Evolutionary conservation across 2,329 filamentous ascomycete species (phyloP).

Genomic region (Colletotrichum liriopes): DNA sequence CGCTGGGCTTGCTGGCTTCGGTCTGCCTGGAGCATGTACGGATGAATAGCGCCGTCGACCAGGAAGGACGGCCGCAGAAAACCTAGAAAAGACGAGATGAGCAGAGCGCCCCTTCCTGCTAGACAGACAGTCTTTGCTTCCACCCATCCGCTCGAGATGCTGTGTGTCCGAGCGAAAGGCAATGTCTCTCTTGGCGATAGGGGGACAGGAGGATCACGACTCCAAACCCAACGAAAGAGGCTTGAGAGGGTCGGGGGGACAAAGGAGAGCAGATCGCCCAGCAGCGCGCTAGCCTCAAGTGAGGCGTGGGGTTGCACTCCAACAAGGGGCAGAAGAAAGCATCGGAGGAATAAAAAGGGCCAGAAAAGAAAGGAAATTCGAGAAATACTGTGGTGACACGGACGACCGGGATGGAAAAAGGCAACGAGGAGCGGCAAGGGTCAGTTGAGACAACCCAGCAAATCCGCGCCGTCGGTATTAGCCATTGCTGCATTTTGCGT

Average conservation of each 20-base stretch:
- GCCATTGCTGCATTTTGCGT: neutral
- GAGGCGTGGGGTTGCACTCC: slow-evolving; percentile 20
- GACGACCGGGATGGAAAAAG: slow-evolving; percentile 27
- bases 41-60: slow-evolving; percentile 18
- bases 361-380: slow-evolving; percentile 13
- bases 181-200: slow-evolving; percentile 28
- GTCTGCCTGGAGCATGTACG: neutral
- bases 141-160: neutral
- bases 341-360: slow-evolving; percentile 32
- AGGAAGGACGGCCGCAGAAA: slow-evolving; percentile 24
- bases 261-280: slow-evolving; percentile 20
- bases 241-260: neutral
- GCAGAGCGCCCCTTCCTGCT: slow-evolving; percentile 24
- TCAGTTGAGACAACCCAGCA: slow-evolving; percentile 40
- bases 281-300: slow-evolving; percentile 14
- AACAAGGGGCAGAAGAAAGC: slow-evolving; percentile 27
- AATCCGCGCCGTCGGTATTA: slow-evolving; percentile 37
- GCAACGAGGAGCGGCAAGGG: slow-evolving; percentile 33
- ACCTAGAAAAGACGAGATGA: slow-evolving; percentile 23
- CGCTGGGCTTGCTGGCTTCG: slow-evolving; percentile 5
- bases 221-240: neutral
- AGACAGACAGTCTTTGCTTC: neutral
- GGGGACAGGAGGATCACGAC: slow-evolving; percentile 7
- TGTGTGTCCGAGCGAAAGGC: slow-evolving; percentile 33
- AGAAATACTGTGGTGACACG: slow-evolving; percentile 5